phyloP scores from a whole-genome alignment of 2,329 filamentous ascomycete species.

The Paraphoma sp. region DNA sequence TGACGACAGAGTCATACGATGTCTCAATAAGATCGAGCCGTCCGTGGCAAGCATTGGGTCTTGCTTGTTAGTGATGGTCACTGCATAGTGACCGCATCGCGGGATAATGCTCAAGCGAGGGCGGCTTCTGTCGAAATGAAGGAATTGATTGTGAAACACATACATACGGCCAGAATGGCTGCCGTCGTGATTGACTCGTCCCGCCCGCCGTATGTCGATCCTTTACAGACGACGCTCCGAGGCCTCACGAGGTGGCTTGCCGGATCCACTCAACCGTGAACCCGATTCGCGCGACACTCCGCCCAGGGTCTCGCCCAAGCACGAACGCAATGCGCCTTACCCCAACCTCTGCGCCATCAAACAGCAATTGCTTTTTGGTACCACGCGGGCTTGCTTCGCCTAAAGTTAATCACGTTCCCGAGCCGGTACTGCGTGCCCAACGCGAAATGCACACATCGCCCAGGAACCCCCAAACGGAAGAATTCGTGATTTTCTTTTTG shows the following conservation, averaged over 20 bases:
- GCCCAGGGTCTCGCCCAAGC: conserved; percentile 1
- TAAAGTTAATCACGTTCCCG: conserved; percentile 11
- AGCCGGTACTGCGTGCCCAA: conserved; percentile 3
- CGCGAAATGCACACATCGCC: background rate
- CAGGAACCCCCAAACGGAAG: background rate
- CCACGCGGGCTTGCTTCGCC: conserved; percentile 15
- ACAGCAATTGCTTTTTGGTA: conserved; percentile 13
- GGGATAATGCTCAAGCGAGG: background rate
- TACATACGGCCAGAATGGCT: conserved; percentile 4
- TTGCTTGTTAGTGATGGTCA: conserved; percentile 10
- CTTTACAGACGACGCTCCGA: background rate
- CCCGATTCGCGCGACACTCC: background rate
- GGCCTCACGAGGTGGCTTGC: conserved; percentile 1
- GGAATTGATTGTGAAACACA: conserved; percentile 19
- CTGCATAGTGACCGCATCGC: conserved; percentile 19
- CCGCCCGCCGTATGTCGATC: conserved; percentile 9
- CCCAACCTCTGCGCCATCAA: conserved; percentile 7
- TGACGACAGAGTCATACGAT: conserved; percentile 24
- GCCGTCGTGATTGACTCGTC: conserved; percentile 1
- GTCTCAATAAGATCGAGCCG: conserved; percentile 5
- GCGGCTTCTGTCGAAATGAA: conserved; percentile 19
- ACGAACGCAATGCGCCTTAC: conserved; percentile 1
- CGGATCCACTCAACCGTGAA: background rate
- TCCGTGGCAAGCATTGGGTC: conserved; percentile 5
- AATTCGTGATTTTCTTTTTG: conserved; percentile 8